Base-by-base conservation (phyloP, 2,329 filamentous ascomycete genomes). In the Colletotrichum echinochloae region DNA sequence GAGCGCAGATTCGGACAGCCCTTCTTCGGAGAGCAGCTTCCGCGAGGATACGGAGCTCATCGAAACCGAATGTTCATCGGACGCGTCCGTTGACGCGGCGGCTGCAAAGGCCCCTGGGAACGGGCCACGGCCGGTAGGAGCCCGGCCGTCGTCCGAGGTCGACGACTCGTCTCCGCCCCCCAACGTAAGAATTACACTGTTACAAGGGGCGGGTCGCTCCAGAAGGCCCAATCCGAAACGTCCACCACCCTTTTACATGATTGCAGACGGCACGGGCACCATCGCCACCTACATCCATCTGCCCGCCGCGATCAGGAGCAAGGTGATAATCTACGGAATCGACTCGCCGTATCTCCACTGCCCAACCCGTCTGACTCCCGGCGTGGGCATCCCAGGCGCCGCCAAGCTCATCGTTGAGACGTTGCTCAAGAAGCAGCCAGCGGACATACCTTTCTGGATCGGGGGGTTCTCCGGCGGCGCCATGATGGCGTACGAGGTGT, bases 271-370 rank as follows among this genome's bases (percentile, higher is more conserved):
- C 30, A 65, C 44, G 7, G 62, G 62, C 44, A 51, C 62, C 5
- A 65, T 65, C 35, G 54, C 62, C 20, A 59, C 41, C 26, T 65
- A 65, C 54, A 65, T 65, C 41, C 54, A 65, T 33, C 62, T 65
- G 6, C 60, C 16, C 54, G 51, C 35, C 5, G 12, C 37, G 37
- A 39, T 39, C 37, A 39, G 16, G 12, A 39, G 2, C 37, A 39
- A 39, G 37, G 37, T 54, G 33, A 18, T 35, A 9, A 16, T 65
- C 7, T 65, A 59, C 44, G 62, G 62, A 7, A 59, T 65, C 20
- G 62, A 65, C 41, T 65, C 62, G 12, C 62, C 62, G 2, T 65
- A 37, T 8, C 44, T 59, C 3, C 62, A 41, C 16, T 65, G 62
- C 26, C 62, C 62, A 3, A n/a, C 26, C 23, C 54, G 18, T 12